Conservation (phyloP, 1,284 basidiomycete species). For the Trichosporon asahii region DNA sequence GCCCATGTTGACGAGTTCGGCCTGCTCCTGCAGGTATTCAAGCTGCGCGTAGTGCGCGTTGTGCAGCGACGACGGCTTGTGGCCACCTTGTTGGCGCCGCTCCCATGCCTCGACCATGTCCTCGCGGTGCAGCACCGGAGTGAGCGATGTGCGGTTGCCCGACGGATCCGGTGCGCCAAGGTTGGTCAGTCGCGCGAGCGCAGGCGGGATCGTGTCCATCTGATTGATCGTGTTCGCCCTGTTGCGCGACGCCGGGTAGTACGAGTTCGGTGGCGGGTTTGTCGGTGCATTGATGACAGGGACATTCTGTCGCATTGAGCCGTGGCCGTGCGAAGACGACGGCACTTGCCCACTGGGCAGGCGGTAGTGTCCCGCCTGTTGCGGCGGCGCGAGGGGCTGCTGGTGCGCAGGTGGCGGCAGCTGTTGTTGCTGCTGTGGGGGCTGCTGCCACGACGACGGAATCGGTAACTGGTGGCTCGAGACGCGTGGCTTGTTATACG, state of each 20-base stretch:
- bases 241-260: conserved; percentile 62
- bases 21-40: conserved; percentile 86
- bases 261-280: conserved; percentile 57
- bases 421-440: conserved; percentile 17
- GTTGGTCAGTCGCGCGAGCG: conserved; percentile 78
- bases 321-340: background rate
- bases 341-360: background rate
- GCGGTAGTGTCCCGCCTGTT: background rate
- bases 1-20: conserved; percentile 65
- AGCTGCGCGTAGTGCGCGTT: conserved; percentile 75
- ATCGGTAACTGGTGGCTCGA: conserved; percentile 45
- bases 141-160: conserved; percentile 68
- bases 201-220: conserved; percentile 86
- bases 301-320: conserved; percentile 39
- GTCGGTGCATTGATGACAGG: conserved; percentile 50
- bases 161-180: conserved; percentile 74
- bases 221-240: conserved; percentile 81
- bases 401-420: conserved; percentile 41
- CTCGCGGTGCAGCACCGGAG: conserved; percentile 82
- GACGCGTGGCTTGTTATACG: conserved; percentile 19
- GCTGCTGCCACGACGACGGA: conserved; percentile 10
- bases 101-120: conserved; percentile 89
- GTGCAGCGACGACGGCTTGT: conserved; percentile 41
- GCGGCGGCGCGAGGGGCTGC: background rate
- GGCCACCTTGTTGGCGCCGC: conserved; percentile 59